Evolutionary conservation across 2,329 filamentous ascomycete species (phyloP).

Genomic region (Tolypocladium paradoxum): DNA sequence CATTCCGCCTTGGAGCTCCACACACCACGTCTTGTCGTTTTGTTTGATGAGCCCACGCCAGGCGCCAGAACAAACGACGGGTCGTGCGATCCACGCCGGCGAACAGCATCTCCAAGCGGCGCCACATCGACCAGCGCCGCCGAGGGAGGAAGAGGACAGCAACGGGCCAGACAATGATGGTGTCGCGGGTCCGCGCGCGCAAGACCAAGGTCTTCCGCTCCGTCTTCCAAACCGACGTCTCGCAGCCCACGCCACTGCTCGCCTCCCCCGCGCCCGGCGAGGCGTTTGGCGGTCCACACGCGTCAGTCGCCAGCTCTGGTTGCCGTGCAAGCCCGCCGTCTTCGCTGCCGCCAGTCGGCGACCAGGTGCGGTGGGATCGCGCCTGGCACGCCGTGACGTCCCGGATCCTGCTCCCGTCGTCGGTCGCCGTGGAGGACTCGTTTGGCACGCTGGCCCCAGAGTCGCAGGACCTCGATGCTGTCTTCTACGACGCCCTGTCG

Average conservation of each 20-base stretch:
- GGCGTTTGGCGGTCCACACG: constrained; percentile 31
- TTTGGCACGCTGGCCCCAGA: constrained; percentile 37
- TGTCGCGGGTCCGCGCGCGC: constrained; percentile 34
- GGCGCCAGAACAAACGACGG: background rate
- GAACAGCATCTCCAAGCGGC: background rate
- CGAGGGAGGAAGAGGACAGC: background rate
- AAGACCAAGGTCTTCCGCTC: constrained; percentile 42
- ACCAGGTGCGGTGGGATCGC: constrained; percentile 48
- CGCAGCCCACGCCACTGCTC: constrained; percentile 35
- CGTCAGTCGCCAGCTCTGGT: constrained; percentile 7
- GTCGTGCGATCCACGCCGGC: background rate
- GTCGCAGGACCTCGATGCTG: constrained; percentile 29
- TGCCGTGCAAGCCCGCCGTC: constrained; percentile 8
- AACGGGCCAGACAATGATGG: constrained; percentile 18
- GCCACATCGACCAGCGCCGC: background rate
- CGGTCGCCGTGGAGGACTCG: constrained; percentile 42
- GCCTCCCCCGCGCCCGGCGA: constrained; percentile 30
- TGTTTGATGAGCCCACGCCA: background rate
- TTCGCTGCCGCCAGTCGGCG: constrained; percentile 18
- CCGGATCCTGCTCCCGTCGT: constrained; percentile 44
- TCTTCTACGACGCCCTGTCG: constrained; percentile 41
- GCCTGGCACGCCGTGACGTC: constrained; percentile 54
- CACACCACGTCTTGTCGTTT: background rate
- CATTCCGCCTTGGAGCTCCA: background rate
- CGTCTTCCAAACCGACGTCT: constrained; percentile 42